Evolutionary conservation across 441 rosid species (phyloP), one percentile per base, ranked within the genome.

Genomic region (Populus trichocarpa): DNA sequence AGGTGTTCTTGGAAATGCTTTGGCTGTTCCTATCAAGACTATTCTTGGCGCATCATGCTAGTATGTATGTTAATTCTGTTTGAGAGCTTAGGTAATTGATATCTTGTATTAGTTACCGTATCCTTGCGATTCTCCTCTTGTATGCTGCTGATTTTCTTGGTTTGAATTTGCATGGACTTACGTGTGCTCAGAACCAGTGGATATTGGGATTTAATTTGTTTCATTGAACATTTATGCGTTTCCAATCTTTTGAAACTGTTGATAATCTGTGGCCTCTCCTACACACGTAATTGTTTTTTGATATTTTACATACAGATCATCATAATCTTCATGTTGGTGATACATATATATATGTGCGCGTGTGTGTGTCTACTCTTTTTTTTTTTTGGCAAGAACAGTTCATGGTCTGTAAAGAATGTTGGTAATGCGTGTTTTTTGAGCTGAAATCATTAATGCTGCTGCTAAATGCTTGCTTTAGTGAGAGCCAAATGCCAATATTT

Each of bases 201-300:
- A 33, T 33, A 33, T 33, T 92, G 97, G 95, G 93, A 94, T 64
- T 70, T 88, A 30, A 20, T 83, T 18, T 94, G 95, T 83, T 94
- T 92, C 79, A 81, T 94, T 14, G 97, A 94, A 85, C 92, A 91
- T 77, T 82, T 94, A 13, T 91, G 98, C 70, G 76, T 91, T 74
- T 64, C 90, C 68, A 84, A 92, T 80, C 84, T 94, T 77, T 81
- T 88, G 33, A 94, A 90, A 77, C 81, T 94, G 33, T 36, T 90
- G 64, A n/a, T 89, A 81, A 92, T 90, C 71, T 77, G 86, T 66
- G 85, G 79, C 77, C 93, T 92, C 74, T 91, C 89, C 78, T 89
- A 87, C 87, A 75, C 90, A 50, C 82, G 98, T 92, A 82, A 83
- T 30, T 20, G 66, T 40, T 69, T 35, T 28, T 18, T 40, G 23